A percentile compares a stretch with the other conserved stretches of the same genome.
Conservation (phyloP, 1,284 basidiomycete species). For the Takashimella koratensis region DNA sequence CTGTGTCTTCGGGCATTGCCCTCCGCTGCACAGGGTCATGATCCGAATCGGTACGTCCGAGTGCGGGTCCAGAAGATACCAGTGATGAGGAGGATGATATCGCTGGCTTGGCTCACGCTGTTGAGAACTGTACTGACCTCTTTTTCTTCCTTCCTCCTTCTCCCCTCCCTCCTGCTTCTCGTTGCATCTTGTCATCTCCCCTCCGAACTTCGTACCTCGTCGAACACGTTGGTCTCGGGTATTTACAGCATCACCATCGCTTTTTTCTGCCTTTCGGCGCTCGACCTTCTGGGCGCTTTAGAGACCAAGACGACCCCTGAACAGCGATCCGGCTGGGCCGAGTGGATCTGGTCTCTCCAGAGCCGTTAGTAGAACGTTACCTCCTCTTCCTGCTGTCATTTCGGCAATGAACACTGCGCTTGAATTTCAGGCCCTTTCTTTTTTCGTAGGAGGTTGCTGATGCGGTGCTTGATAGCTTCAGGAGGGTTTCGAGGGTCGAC, state of each 20-base stretch:
- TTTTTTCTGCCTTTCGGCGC: conserved; percentile 77
- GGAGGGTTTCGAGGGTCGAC: conserved; percentile 75
- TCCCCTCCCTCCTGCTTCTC: background rate
- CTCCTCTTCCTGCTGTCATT: background rate
- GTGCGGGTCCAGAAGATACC: too few relatives aligned
- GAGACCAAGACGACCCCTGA: conserved; percentile 52
- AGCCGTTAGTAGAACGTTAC: conserved; percentile 43
- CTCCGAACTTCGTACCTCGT: too few relatives aligned
- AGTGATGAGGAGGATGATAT: too few relatives aligned
- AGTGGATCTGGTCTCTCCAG: conserved; percentile 87
- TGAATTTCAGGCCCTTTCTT: conserved; percentile 35
- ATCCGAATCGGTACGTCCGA: conserved; percentile 47
- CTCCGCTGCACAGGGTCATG: conserved; percentile 35
- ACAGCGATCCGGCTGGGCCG: conserved; percentile 63
- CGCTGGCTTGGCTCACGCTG: too few relatives aligned
- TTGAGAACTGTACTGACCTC: too few relatives aligned
- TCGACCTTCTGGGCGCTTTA: conserved; percentile 66
- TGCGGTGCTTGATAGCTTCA: conserved; percentile 55
- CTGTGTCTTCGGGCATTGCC: conserved; percentile 45
- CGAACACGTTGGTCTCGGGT: too few relatives aligned
- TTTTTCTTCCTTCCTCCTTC: background rate
- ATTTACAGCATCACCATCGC: conserved; percentile 70
- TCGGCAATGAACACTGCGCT: too few relatives aligned
- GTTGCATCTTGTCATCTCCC: too few relatives aligned
- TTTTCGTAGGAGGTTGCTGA: too few relatives aligned